Base-by-base conservation (phyloP, 352 stramenopile genomes). In the Phytopythium vexans region DNA sequence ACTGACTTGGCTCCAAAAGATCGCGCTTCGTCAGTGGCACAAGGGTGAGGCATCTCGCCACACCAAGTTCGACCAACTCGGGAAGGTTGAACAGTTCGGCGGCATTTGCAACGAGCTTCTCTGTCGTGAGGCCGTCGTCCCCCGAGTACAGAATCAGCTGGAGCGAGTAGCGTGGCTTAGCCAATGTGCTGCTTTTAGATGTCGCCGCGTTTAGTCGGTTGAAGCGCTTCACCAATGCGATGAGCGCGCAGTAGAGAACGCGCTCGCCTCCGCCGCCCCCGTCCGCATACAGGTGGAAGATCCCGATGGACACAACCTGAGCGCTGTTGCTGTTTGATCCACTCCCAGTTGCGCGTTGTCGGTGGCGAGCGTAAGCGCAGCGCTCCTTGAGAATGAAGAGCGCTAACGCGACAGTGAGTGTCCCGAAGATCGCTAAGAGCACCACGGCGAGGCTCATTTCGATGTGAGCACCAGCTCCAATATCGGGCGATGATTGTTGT, bases 191-290 rank as follows among this genome's bases (percentile, higher is more conserved):
- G 49, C 39, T 53, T 57, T 42, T 8, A 42, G 3, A 32, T 47
- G 8, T 35, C 45, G 11, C 11, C 50, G 6, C 16, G 16, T 5
- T 58, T 39, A 8, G 41, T 14, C 65, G 44, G 37, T 64, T 55
- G 31, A 86, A 88, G 57, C 62, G 61, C 46, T 61, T 56, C 15
- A 75, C 64, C 21, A 99, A 73, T 49, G 86, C 85, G 55, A 96
- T 60, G 41, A 99, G 76, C 10, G 89, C 90, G 58, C 96, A 97
- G 90, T 98, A 99, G 32, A 99, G 80, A 15, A 99, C 97, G 48
- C 97, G 92, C 69, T 99, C 97, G 36, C 97, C 97, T 39, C 97
- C 97, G 21, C 97, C 97, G 35, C 97, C 97, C 36, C 82, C 85
- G 52, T 98, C 93, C 38, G 94, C 96, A 68, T 98, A 95, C 35